phyloP scores from a whole-genome alignment of 2,329 filamentous ascomycete species.

The Tolypocladium endophyticum region DNA sequence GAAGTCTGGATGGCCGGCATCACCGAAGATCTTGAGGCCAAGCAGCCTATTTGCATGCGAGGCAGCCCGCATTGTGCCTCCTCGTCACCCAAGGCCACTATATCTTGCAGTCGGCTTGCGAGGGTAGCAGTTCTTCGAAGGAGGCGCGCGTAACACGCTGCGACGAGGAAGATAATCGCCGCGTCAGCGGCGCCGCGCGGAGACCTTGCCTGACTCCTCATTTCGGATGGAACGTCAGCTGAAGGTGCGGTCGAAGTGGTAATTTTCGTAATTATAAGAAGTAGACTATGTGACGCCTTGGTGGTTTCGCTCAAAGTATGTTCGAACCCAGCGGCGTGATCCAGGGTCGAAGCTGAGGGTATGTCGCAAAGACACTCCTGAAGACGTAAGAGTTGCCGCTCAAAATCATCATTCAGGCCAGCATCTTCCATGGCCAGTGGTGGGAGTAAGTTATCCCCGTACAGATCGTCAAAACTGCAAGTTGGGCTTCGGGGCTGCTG shows the following conservation, averaged over 20 bases:
- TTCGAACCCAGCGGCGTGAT: neutral
- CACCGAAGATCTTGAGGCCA: neutral
- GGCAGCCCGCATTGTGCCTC: slow-evolving; percentile 1
- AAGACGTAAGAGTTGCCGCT: neutral
- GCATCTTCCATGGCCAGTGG: neutral
- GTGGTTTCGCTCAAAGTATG: neutral
- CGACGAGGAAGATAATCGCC: slow-evolving; percentile 1
- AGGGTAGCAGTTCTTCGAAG: neutral
- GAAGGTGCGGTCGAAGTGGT: neutral
- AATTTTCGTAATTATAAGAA: neutral
- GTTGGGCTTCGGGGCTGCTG: neutral
- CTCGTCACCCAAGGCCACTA: neutral
- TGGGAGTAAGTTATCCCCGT: neutral
- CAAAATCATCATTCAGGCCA: neutral
- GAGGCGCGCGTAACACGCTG: slow-evolving; percentile 2
- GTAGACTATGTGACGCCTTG: neutral
- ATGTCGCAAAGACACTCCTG: neutral
- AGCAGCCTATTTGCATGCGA: slow-evolving; percentile 1
- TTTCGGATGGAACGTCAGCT: neutral
- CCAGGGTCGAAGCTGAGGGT: neutral
- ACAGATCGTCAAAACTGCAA: neutral
- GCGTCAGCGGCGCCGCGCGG: neutral
- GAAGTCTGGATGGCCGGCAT: slow-evolving; percentile 2
- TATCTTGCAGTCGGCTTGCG: neutral
- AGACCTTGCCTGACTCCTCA: neutral